Evolutionary conservation across 1,284 basidiomycete genomes (phyloP).

Genomic region (Leccinum cinnamomeum): DNA sequence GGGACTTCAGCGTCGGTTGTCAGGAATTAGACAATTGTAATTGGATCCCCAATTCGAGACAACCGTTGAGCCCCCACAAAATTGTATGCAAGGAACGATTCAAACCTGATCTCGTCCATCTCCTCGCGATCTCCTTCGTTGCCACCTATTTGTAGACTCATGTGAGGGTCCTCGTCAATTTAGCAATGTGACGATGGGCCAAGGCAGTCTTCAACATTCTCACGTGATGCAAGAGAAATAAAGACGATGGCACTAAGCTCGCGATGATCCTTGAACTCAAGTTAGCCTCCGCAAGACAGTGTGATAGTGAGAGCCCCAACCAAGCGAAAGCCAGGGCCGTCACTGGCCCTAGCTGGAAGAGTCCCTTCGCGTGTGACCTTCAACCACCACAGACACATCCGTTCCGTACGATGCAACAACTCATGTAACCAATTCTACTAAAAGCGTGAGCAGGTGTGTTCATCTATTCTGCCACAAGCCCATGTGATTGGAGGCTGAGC

Average conservation of each 20-base stretch:
- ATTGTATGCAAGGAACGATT: not conserved
- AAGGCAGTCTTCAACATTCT: not conserved
- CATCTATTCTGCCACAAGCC: not conserved
- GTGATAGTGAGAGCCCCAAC: not conserved
- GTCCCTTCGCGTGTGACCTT: not conserved
- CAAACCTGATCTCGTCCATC: not conserved
- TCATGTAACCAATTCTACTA: not conserved
- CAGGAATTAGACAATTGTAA: not conserved
- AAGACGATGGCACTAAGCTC: not conserved
- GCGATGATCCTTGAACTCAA: not conserved
- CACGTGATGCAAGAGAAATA: not conserved
- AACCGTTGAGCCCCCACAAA: not conserved
- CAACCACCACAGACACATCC: not conserved
- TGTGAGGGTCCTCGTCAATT: not conserved
- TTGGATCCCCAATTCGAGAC: not conserved
- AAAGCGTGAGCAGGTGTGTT: not conserved
- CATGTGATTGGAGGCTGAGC: not conserved
- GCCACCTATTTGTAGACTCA: too few species aligned
- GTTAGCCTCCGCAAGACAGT: not conserved
- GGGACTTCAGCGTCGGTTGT: not conserved
- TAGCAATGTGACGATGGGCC: not conserved
- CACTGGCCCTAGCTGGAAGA: slow-evolving; percentile 3
- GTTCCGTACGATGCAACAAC: not conserved
- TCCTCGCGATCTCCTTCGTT: too few species aligned
- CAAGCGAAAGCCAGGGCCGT: slow-evolving; percentile 5